phyloP scores from a whole-genome alignment of 345 rosid genomes.

The Rhodamnia rubescens region DNA sequence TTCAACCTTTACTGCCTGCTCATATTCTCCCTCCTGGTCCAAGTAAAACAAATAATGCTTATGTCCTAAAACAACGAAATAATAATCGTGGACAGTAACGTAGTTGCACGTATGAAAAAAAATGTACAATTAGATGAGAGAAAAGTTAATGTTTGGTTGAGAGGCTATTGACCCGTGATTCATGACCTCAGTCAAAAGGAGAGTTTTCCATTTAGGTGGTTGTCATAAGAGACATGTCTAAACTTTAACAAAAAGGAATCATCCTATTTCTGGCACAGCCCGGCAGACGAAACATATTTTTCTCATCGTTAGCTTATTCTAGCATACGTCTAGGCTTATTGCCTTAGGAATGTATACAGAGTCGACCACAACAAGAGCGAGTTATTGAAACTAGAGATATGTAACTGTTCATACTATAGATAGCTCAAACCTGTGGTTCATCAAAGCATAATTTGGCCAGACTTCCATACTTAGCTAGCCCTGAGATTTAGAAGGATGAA shows the following conservation, averaged over 20 bases:
- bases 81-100: too few relatives aligned
- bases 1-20: background rate
- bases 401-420: background rate
- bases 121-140: too few relatives aligned
- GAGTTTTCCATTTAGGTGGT: background rate
- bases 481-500: background rate
- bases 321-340: background rate
- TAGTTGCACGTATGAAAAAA: too few relatives aligned
- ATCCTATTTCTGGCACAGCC: background rate
- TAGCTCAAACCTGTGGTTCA: background rate
- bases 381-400: background rate
- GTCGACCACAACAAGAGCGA: too few relatives aligned
- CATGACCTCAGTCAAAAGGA: background rate
- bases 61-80: too few relatives aligned
- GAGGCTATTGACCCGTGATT: background rate
- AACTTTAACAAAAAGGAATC: background rate
- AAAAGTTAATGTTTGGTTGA: background rate
- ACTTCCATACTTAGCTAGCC: slow-evolving; percentile 29
- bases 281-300: background rate
- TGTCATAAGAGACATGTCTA: background rate
- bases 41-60: too few relatives aligned
- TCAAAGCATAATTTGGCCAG: slow-evolving; percentile 40
- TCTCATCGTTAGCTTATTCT: background rate
- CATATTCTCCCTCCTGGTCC: background rate
- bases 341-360: too few relatives aligned